phyloP scores from a whole-genome alignment of 2,329 filamentous ascomycete genomes.

The Lojkania enalia region DNA sequence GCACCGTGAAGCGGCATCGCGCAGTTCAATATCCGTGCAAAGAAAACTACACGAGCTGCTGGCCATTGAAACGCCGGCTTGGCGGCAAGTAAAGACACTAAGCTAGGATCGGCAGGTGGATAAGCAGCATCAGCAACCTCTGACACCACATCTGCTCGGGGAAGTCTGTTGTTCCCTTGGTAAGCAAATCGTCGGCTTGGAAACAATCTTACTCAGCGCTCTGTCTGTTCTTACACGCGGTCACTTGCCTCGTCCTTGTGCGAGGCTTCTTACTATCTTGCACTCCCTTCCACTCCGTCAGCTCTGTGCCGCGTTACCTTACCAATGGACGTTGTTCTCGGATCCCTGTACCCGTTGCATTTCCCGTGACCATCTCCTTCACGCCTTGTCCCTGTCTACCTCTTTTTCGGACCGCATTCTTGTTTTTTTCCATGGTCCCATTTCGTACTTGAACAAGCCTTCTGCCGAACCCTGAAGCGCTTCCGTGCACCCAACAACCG shows the following conservation, averaged over 20 bases:
- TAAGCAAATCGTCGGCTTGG: constrained; percentile 8
- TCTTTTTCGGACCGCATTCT: neutral
- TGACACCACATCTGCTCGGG: constrained; percentile 13
- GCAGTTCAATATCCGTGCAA: too few species aligned
- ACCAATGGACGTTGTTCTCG: constrained; percentile 6
- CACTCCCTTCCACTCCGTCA: neutral
- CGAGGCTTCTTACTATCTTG: constrained; percentile 3
- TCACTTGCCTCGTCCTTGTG: constrained; percentile 9
- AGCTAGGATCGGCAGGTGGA: neutral
- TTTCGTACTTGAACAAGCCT: neutral
- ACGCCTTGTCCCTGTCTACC: constrained; percentile 1
- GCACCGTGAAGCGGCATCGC: too few species aligned
- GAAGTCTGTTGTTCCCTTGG: constrained; percentile 2
- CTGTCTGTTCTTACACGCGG: constrained; percentile 7
- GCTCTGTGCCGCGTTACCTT: neutral
- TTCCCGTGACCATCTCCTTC: constrained; percentile 18
- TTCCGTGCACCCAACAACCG: constrained; percentile 9
- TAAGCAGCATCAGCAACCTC: constrained; percentile 16
- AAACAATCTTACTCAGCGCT: constrained; percentile 12
- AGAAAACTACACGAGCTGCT: too few species aligned
- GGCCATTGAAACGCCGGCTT: too few species aligned
- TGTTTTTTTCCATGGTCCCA: neutral
- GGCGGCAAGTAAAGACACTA: too few species aligned
- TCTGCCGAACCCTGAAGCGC: neutral
- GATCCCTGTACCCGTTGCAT: constrained; percentile 7